phyloP scores from a whole-genome alignment of 2,329 filamentous ascomycete species.

The Zopfia rhizophila region DNA sequence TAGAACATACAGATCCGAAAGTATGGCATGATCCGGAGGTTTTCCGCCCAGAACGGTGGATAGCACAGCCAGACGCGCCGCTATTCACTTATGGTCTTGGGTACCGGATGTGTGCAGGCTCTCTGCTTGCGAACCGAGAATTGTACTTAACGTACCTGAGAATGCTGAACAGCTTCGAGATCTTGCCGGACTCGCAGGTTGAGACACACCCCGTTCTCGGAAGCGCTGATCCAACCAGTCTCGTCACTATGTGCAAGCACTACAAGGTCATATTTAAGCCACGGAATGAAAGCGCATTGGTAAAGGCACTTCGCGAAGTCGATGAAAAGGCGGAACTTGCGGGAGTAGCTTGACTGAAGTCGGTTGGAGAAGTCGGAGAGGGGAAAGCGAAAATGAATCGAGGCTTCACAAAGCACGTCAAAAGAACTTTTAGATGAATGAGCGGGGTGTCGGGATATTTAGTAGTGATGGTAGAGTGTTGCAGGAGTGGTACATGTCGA shows the following conservation, averaged over 20 bases:
- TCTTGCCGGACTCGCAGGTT: slow-evolving; percentile 64
- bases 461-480: too few relatives aligned
- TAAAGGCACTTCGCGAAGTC: slow-evolving; percentile 51
- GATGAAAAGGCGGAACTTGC: slow-evolving; percentile 37
- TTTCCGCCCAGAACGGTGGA: slow-evolving; percentile 71
- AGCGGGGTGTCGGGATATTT: too few relatives aligned
- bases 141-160: slow-evolving; percentile 73
- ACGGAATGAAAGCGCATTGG: slow-evolving; percentile 59
- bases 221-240: slow-evolving; percentile 69
- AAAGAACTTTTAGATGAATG: too few relatives aligned
- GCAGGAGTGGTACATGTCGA: too few relatives aligned
- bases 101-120: slow-evolving; percentile 75
- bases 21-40: slow-evolving; percentile 68
- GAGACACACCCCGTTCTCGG: slow-evolving; percentile 70
- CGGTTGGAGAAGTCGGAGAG: background rate
- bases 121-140: slow-evolving; percentile 70
- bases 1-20: slow-evolving; percentile 56
- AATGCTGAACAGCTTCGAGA: slow-evolving; percentile 69
- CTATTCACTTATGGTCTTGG: slow-evolving; percentile 74
- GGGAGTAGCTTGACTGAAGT: too few relatives aligned
- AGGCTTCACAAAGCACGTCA: too few relatives aligned
- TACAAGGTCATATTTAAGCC: slow-evolving; percentile 70
- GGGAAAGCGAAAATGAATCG: too few relatives aligned
- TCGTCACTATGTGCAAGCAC: slow-evolving; percentile 69
- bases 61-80: slow-evolving; percentile 71